These are phyloP conservation scores for Spathaspora passalidarum DNA, from an alignment of 805 yeast genomes.

Conservation along the genomic window DNA sequence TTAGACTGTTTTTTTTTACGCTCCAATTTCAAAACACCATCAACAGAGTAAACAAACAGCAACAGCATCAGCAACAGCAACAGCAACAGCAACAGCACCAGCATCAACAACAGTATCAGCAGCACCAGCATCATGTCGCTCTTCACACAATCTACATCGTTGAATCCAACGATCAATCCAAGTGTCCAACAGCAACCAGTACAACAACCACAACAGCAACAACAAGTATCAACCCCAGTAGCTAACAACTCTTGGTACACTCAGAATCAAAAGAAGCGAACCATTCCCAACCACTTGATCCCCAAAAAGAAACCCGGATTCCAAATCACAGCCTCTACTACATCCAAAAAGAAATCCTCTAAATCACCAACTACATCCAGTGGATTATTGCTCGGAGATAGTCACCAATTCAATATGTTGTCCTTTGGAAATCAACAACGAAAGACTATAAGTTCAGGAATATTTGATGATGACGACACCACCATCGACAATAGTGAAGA, in stretches of 20 bases:
- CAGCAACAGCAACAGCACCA: neutral
- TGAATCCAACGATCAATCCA: conserved; percentile 1
- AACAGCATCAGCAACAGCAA: neutral
- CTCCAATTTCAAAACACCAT: no score
- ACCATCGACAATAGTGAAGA: conserved; percentile 25
- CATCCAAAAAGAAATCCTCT: conserved; percentile 3
- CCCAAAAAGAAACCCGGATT: conserved; percentile 40
- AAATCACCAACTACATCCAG: neutral
- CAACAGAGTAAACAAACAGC: no score
- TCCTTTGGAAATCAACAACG: conserved; percentile 32
- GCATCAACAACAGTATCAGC: neutral
- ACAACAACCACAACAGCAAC: neutral
- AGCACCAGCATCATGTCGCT: neutral
- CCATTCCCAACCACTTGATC: conserved; percentile 41
- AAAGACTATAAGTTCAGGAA: conserved; percentile 8
- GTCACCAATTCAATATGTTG: conserved; percentile 29
- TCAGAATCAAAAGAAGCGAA: conserved; percentile 29
- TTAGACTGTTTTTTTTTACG: no score
- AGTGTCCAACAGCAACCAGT: neutral
- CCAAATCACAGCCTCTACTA: conserved; percentile 21
- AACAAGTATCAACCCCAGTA: neutral
- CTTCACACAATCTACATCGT: neutral
- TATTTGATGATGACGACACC: conserved; percentile 4
- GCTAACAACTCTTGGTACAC: neutral
- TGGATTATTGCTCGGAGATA: conserved; percentile 1